Base-by-base conservation (phyloP, 441 rosid species). In the Adansonia gregorii region DNA sequence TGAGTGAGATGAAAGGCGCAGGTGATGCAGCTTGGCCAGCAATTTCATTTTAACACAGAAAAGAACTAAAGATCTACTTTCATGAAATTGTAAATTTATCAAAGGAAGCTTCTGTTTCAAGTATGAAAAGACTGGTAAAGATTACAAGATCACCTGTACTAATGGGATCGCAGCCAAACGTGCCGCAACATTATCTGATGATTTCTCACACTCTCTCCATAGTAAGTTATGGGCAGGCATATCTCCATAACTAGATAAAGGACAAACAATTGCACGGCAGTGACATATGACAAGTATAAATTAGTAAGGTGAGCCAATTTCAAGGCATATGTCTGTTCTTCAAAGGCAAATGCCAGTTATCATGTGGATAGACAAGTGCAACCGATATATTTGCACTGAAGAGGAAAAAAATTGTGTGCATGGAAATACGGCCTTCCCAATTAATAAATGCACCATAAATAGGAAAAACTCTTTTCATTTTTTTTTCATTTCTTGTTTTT, bases 171-270 rank as follows among this genome's bases (percentile, higher is more conserved):
- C 92, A 51, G 98, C 98, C 84, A 95, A 80, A 27, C 97, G 91
- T 39, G 95, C 98, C 82, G 96, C 93, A 75, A 95, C 96, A 73
- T 87, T 83, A 69, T 89, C 88, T 0, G 96, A 88, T 74, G 98
- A 84, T 82, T 91, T 95, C 85, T 91, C 86, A 64, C 99, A 92
- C 80, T 95, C 96, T 73, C 89, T 91, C 97, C 96, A 93, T 8
- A 95, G 87, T 87, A 95, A 80, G 84, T 90, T 89, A 88, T 93
- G 97, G 75, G 98, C 97, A 69, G 96, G 95, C 85, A 95, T 89
- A 88, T 93, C 99, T 77, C 98, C 98, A 82, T 91, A 95, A 73
- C 97, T 95, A 76, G 67, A 74, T 71, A 55, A 24, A 49, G 11
- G 22, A 69, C n/a, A 49, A 69, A 3, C 15, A 49, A 22, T 49